Evolutionary conservation across 2,329 filamentous ascomycete species (phyloP), one percentile per base, ranked within the genome.

Genomic region (Capronia coronata): DNA sequence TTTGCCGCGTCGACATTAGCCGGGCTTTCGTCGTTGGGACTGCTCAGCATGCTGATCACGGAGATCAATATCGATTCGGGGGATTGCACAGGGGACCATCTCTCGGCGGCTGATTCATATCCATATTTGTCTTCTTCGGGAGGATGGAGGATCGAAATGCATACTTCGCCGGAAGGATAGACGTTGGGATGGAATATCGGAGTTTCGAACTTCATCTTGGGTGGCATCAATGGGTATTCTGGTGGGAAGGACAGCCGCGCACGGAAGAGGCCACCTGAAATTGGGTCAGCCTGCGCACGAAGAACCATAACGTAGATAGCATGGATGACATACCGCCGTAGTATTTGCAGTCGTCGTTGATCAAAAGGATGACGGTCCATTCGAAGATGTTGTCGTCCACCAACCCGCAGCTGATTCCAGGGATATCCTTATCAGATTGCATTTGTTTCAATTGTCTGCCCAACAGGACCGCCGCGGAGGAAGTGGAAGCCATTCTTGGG

Each of bases 331-430:
- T 71, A 91, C 90, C 90, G 62, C 90, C 90, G 62, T 96, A 96
- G 68, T 87, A 86, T 70, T 90, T 91, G 70, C 86, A 90, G 65
- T 94, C 89, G 62, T 96, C 90, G 55, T 82, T 88, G 59, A 97
- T 91, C 91, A 98, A 97, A 54, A 98, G 80, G 86, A 96, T 95
- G 16, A 97, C 89, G 69, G 97, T 90, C 93, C 93, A 98, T 73
- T 94, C 86, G 59, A 96, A 96, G 8, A 97, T 82, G 66, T 94
- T 85, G 67, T 86, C 86, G 62, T 84, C 82, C 45, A 90, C 82
- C 37, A 98, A 74, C 0, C 93, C 93, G 62, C 88, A 94, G 55
- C 89, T 96, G 64, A 97, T 95, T 46, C 91, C 93, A 0, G 88
- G 88, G 40, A 97, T 85, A 68, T 95, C 89, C 65, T 89, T 91